phyloP scores from a whole-genome alignment of 1,284 basidiomycete genomes.

The Gymnopus androsaceus region DNA sequence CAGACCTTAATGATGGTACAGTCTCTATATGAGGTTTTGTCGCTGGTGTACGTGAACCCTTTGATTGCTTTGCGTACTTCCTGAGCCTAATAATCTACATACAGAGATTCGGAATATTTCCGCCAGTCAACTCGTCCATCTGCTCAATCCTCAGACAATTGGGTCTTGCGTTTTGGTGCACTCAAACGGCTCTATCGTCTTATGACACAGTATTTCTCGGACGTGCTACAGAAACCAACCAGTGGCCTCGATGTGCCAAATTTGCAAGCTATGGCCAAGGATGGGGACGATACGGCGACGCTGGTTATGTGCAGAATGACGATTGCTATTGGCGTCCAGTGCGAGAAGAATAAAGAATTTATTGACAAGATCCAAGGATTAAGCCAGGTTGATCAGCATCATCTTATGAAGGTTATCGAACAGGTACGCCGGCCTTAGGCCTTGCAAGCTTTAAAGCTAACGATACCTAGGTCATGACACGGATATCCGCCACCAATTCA shows the following conservation, averaged over 20 bases:
- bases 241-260: slow-evolving; percentile 76
- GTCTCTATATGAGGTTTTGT: slow-evolving; percentile 70
- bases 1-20: slow-evolving; percentile 78
- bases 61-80: background rate
- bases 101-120: slow-evolving; percentile 81
- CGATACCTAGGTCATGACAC: slow-evolving; percentile 68
- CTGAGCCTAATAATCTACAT: slow-evolving; percentile 4
- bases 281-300: slow-evolving; percentile 64
- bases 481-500: slow-evolving; percentile 49
- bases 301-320: slow-evolving; percentile 81
- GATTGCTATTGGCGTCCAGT: slow-evolving; percentile 92
- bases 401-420: slow-evolving; percentile 85
- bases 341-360: slow-evolving; percentile 80
- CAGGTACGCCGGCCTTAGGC: slow-evolving; percentile 48
- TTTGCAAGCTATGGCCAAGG: slow-evolving; percentile 80
- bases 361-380: slow-evolving; percentile 84
- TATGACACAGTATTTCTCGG: slow-evolving; percentile 85
- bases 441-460: background rate
- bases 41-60: slow-evolving; percentile 59
- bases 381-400: slow-evolving; percentile 78
- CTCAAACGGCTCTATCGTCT: slow-evolving; percentile 85
- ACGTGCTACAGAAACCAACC: slow-evolving; percentile 76
- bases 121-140: slow-evolving; percentile 57
- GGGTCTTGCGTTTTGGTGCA: slow-evolving; percentile 84
- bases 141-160: slow-evolving; percentile 75